phyloP scores from a whole-genome alignment of 495 filamentous ascomycete genomes.

The Penicillium pulvis region DNA sequence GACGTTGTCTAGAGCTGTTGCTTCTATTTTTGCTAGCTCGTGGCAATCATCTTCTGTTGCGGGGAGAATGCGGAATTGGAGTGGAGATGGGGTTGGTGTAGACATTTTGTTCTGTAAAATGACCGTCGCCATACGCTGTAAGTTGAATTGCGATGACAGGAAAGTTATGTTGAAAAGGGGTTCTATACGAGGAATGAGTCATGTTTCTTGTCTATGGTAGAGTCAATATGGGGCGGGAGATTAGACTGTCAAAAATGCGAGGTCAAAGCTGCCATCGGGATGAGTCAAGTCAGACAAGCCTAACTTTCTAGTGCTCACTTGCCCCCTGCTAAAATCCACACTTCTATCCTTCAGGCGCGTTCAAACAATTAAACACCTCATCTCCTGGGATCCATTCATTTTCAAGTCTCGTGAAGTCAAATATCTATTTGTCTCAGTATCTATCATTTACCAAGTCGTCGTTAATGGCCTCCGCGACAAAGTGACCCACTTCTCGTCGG shows the following conservation, averaged over 20 bases:
- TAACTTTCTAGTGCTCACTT: no score
- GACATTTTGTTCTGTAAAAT: neutral
- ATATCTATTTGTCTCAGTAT: neutral
- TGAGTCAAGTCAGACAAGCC: no score
- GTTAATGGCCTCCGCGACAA: neutral
- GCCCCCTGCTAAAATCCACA: no score
- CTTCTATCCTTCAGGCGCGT: no score
- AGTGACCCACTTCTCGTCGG: neutral
- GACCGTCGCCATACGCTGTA: neutral
- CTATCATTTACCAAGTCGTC: neutral
- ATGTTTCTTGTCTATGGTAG: neutral
- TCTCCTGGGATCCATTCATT: no score
- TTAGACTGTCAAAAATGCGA: neutral
- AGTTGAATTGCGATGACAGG: neutral
- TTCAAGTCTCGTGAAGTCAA: neutral
- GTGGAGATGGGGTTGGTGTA: neutral
- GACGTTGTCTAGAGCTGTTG: neutral
- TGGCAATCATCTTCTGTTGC: conserved; percentile 4
- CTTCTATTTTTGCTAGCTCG: neutral
- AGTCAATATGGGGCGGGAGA: neutral
- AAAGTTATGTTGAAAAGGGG: neutral
- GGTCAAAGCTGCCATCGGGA: neutral
- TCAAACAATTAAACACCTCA: no score
- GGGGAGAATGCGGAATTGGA: conserved; percentile 2
- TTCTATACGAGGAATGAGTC: neutral